Percentiles rank a stretch among this genome's conserved stretches.
Evolutionary conservation across 2,329 filamentous ascomycete genomes (phyloP).

Genomic region (Aspergillus clavatus): DNA sequence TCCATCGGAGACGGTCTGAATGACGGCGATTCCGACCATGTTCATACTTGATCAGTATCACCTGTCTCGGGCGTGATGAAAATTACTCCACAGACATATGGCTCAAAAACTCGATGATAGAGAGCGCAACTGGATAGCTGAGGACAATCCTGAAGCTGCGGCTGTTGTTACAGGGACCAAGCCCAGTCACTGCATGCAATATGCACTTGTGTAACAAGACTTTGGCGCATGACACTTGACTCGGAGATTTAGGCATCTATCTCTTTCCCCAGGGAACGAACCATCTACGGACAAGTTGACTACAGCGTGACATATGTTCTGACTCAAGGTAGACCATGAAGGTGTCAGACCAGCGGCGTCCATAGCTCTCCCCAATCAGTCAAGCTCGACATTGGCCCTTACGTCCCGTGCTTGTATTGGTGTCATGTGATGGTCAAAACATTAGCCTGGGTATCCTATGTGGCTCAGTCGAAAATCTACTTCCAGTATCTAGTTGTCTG

Average conservation of each 20-base stretch:
- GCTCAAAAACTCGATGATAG: too few species aligned
- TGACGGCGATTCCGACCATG: conserved; percentile 17
- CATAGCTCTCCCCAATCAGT: too few species aligned
- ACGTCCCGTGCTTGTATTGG: too few species aligned
- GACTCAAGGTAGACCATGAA: too few species aligned
- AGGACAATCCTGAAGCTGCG: neutral
- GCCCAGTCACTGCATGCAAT: neutral
- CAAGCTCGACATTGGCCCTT: too few species aligned
- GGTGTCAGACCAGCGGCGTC: too few species aligned
- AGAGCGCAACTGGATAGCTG: neutral
- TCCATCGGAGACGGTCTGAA: conserved; percentile 22
- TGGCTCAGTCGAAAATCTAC: too few species aligned
- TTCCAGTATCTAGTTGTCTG: too few species aligned
- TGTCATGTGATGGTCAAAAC: too few species aligned
- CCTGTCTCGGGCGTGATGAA: neutral
- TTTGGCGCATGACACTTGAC: neutral
- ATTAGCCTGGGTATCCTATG: too few species aligned
- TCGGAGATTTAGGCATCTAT: neutral
- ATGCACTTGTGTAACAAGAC: neutral
- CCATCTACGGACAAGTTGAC: neutral
- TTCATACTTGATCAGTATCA: conserved; percentile 2
- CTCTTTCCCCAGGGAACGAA: neutral
- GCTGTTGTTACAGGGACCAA: neutral
- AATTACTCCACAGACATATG: neutral
- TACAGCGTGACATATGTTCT: neutral